These are phyloP conservation scores for Nemophila menziesii DNA, from an alignment of 257 asterid genomes.

Conservation along the genomic window DNA sequence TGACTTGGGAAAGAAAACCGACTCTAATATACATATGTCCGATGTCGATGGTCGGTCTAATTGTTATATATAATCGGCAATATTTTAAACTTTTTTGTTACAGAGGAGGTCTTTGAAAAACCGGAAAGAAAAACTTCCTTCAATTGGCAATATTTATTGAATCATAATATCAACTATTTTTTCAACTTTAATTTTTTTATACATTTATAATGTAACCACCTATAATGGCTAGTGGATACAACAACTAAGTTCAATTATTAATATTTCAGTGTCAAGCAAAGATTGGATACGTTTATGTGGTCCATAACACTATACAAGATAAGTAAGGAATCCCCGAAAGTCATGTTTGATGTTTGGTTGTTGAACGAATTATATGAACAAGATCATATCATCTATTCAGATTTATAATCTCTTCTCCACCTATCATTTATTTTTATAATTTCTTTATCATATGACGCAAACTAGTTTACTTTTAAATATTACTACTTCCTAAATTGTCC, in stretches of 20 bases:
- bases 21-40: no score
- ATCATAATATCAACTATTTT: no score
- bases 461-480: conserved; percentile 1
- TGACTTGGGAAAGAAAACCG: no score
- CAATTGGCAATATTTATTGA: no score
- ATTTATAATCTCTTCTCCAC: background rate
- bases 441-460: background rate
- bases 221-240: background rate
- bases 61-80: no score
- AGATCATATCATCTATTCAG: conserved; percentile 9
- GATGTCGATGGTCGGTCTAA: no score
- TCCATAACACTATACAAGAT: conserved; percentile 8
- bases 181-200: no score
- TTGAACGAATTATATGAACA: conserved; percentile 3
- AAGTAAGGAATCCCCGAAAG: background rate
- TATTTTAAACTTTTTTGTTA: no score
- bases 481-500: background rate
- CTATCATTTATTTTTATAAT: background rate
- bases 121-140: no score
- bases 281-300: conserved; percentile 20
- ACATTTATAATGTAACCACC: no score
- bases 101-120: no score
- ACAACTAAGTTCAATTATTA: conserved; percentile 8
- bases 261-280: conserved; percentile 11
- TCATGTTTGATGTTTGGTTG: background rate